Conservation (phyloP, 306 rosid species). For the Chamaecrista fasciculata region DNA sequence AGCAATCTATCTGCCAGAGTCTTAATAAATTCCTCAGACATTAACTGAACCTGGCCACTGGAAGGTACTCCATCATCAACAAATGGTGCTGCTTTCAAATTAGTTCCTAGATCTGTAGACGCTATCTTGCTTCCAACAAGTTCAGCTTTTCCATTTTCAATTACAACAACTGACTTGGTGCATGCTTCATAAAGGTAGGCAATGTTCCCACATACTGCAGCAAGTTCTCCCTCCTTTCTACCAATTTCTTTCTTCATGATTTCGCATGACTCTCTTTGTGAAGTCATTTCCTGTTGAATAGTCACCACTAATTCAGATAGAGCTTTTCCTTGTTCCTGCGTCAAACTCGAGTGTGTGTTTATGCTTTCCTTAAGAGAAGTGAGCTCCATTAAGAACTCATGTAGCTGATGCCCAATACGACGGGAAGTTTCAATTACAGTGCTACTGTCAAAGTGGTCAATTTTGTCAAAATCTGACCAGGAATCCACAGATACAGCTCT, state of each 20-base stretch:
- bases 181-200: constrained; percentile 71
- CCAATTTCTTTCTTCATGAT: constrained; percentile 55
- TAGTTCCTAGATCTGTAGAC: background rate
- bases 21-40: constrained; percentile 62
- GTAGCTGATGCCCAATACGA: constrained; percentile 51
- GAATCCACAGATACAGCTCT: constrained; percentile 40
- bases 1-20: constrained; percentile 60
- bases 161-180: constrained; percentile 44
- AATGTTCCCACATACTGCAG: constrained; percentile 51
- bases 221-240: constrained; percentile 54
- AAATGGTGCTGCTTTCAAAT: background rate
- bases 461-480: constrained; percentile 38
- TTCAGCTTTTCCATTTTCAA: constrained; percentile 62
- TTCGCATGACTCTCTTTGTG: constrained; percentile 57
- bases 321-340: constrained; percentile 48
- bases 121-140: constrained; percentile 50
- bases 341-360: constrained; percentile 44
- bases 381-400: constrained; percentile 50
- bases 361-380: constrained; percentile 59
- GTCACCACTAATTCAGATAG: constrained; percentile 44
- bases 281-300: constrained; percentile 57
- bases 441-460: constrained; percentile 42
- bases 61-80: background rate
- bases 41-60: constrained; percentile 18
- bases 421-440: constrained; percentile 32